These are phyloP conservation scores for Linnemannia exigua DNA, from an alignment of 192 early-diverging fungal species.

Conservation along the genomic window DNA sequence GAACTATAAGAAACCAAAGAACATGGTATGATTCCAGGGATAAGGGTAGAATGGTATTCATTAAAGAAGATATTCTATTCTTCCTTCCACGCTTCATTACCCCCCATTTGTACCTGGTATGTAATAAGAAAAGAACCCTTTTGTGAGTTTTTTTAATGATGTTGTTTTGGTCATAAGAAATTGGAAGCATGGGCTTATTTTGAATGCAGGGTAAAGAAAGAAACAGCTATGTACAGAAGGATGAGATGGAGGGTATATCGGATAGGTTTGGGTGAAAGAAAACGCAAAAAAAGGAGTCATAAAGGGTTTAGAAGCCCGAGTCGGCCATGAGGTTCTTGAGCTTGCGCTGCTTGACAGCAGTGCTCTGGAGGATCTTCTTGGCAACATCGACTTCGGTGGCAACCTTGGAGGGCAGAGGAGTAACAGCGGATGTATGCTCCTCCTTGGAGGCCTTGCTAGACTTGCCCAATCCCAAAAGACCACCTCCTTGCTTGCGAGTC, in stretches of 20 bases:
- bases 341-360: constrained; percentile 46
- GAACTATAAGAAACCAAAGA: not conserved
- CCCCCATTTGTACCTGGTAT: not conserved
- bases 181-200: not conserved
- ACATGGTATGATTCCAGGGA: not conserved
- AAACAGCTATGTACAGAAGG: constrained; percentile 15
- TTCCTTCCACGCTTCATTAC: not conserved
- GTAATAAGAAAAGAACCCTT: not conserved
- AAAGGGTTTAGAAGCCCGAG: constrained; percentile 36
- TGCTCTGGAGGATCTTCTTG: constrained; percentile 35
- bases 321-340: constrained; percentile 44
- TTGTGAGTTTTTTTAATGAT: not conserved
- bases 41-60: constrained; percentile 1
- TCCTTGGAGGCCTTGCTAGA: constrained; percentile 25
- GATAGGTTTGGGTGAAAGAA: not conserved
- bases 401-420: constrained; percentile 17
- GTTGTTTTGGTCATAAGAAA: not conserved
- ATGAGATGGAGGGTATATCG: not conserved
- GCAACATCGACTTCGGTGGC: constrained; percentile 42
- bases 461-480: constrained; percentile 30
- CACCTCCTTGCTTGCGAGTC: constrained; percentile 31
- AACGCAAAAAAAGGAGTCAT: not conserved
- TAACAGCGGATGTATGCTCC: not conserved
- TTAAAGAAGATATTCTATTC: not conserved
- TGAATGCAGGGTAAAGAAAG: constrained; percentile 3